phyloP scores from a whole-genome alignment of 306 rosid genomes.

The Alnus rubra region DNA sequence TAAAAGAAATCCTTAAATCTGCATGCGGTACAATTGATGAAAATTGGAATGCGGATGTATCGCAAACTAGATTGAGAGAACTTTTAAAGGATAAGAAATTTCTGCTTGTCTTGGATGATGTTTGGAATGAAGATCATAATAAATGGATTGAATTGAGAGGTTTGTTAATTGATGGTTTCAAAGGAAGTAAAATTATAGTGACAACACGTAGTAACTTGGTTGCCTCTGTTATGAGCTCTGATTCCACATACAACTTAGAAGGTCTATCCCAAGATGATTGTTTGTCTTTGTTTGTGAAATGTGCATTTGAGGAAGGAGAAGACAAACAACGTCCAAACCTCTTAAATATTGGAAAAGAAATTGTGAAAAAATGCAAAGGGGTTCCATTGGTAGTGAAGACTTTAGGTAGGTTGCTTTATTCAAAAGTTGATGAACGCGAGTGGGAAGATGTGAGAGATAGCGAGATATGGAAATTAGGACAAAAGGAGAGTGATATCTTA shows the following conservation, averaged over 20 bases:
- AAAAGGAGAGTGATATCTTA: not conserved
- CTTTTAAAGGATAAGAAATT: not conserved
- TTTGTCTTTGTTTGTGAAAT: conserved; percentile 19
- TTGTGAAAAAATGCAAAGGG: conserved; percentile 25
- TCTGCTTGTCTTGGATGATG: not conserved
- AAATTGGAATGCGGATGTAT: too few species aligned
- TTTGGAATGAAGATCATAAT: not conserved
- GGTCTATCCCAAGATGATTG: conserved; percentile 1
- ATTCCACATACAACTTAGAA: not conserved
- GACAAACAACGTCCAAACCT: conserved; percentile 11
- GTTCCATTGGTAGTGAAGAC: conserved; percentile 27
- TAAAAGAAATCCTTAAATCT: too few species aligned
- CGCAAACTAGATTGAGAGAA: too few species aligned
- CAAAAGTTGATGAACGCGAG: not conserved
- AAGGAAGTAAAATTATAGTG: not conserved
- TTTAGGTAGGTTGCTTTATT: not conserved
- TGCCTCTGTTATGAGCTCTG: not conserved
- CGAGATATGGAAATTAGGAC: conserved; percentile 26
- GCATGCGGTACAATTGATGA: too few species aligned
- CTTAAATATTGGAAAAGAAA: not conserved
- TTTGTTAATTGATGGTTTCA: not conserved
- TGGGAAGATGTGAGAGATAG: not conserved
- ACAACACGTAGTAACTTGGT: not conserved
- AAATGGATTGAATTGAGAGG: not conserved
- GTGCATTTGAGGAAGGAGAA: conserved; percentile 20